Evolutionary conservation across 148 eudicot species (phyloP).

Genomic region (Rhododendron molle): DNA sequence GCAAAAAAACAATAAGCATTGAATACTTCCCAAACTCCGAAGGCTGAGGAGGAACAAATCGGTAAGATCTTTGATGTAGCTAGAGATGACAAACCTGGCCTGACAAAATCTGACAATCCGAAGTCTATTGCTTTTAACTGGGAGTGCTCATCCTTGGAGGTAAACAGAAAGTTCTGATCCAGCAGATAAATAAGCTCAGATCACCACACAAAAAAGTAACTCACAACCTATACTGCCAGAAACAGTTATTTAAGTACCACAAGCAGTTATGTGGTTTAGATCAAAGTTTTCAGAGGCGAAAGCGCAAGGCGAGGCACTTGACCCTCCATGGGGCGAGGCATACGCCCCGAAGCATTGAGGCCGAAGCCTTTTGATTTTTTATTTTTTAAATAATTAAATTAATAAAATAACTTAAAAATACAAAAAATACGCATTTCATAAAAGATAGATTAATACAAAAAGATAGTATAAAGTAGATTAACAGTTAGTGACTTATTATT

Average conservation of each 20-base stretch:
- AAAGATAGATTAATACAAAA: too few relatives aligned
- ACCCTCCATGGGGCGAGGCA: too few relatives aligned
- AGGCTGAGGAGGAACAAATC: neutral
- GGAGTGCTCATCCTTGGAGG: constrained; percentile 47
- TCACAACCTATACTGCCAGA: neutral
- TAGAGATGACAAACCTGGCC: constrained; percentile 38
- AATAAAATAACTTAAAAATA: too few relatives aligned
- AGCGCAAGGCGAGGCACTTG: too few relatives aligned
- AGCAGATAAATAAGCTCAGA: constrained; percentile 8
- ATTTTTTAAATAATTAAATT: too few relatives aligned
- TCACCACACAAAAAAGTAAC: neutral
- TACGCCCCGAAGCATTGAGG: too few relatives aligned
- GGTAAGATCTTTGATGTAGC: neutral
- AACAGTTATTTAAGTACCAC: neutral
- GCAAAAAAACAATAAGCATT: constrained; percentile 4
- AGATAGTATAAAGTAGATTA: too few relatives aligned
- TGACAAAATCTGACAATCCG: constrained; percentile 59
- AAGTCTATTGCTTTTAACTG: constrained; percentile 56
- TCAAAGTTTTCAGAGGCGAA: too few relatives aligned
- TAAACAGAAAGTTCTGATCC: constrained; percentile 53
- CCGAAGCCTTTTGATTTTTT: too few relatives aligned
- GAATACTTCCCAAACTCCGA: neutral
- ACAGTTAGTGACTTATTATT: too few relatives aligned
- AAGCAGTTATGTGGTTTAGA: neutral
- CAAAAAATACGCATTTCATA: too few relatives aligned